Percentiles rank a stretch among this genome's conserved stretches.
These are phyloP conservation scores for Ustilago tritici DNA, from an alignment of 1,284 basidiomycete genomes.

Conservation along the genomic window DNA sequence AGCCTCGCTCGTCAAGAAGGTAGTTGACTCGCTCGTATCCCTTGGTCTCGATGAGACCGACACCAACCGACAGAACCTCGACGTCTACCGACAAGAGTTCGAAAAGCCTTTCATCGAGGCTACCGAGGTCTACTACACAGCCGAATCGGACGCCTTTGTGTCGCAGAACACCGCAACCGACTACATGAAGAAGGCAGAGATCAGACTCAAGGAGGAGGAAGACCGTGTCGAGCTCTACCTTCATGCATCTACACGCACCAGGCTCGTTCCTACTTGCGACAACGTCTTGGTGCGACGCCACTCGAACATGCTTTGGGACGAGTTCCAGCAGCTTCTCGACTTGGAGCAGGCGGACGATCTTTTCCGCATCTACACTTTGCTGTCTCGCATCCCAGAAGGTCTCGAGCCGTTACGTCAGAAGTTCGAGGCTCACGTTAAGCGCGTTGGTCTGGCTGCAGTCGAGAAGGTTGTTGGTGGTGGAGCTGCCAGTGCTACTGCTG, in stretches of 20 bases:
- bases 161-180: constrained; percentile 91
- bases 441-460: constrained; percentile 84
- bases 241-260: constrained; percentile 74
- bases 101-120: constrained; percentile 88
- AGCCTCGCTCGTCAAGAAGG: constrained; percentile 91
- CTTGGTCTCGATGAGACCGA: constrained; percentile 93
- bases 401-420: constrained; percentile 90
- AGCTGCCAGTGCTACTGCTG: constrained; percentile 67
- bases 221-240: constrained; percentile 94
- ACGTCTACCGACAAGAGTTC: constrained; percentile 93
- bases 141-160: constrained; percentile 90
- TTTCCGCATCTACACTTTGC: constrained; percentile 87
- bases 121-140: constrained; percentile 90
- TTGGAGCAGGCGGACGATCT: constrained; percentile 90
- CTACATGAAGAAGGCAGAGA: constrained; percentile 96
- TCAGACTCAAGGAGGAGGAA: constrained; percentile 91
- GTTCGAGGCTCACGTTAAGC: constrained; percentile 95
- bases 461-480: constrained; percentile 77
- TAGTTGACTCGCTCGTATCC: constrained; percentile 93
- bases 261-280: constrained; percentile 89
- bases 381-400: constrained; percentile 88
- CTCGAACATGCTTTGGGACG: constrained; percentile 88
- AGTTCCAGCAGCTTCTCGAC: constrained; percentile 91
- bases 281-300: constrained; percentile 91
- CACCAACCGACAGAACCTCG: constrained; percentile 89